Evolutionary conservation across 1,284 basidiomycete species (phyloP).

Genomic region (Mycosarcoma maydis): DNA sequence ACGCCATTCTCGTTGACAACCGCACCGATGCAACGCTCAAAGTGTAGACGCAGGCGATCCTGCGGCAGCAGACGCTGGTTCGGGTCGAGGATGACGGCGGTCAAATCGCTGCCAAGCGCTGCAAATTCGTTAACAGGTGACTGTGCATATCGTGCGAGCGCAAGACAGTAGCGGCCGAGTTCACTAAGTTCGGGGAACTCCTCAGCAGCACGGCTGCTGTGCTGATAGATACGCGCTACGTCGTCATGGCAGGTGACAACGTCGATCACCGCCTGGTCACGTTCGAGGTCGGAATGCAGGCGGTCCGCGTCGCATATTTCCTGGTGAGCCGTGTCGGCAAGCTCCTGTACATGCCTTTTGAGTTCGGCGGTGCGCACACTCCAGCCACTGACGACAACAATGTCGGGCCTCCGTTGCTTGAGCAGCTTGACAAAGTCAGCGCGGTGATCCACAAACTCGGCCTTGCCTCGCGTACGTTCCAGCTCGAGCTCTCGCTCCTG

Average conservation of each 20-base stretch:
- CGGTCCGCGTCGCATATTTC: slow-evolving; percentile 63
- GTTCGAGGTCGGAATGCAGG: slow-evolving; percentile 30
- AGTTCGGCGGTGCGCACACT: slow-evolving; percentile 79
- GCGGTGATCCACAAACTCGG: slow-evolving; percentile 68
- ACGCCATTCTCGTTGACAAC: slow-evolving; percentile 91
- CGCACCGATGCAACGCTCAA: slow-evolving; percentile 90
- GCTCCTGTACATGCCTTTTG: slow-evolving; percentile 70
- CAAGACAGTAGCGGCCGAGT: slow-evolving; percentile 92
- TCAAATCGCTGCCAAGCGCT: slow-evolving; percentile 58
- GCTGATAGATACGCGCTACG: slow-evolving; percentile 91
- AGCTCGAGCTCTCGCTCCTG: slow-evolving; percentile 40
- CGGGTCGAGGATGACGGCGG: slow-evolving; percentile 71
- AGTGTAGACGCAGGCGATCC: slow-evolving; percentile 82
- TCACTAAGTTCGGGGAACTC: slow-evolving; percentile 85
- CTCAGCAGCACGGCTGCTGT: slow-evolving; percentile 82
- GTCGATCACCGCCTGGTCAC: slow-evolving; percentile 54
- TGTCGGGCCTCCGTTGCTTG: slow-evolving; percentile 82
- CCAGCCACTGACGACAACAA: slow-evolving; percentile 85
- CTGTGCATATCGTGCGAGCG: slow-evolving; percentile 90
- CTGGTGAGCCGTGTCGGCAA: slow-evolving; percentile 72
- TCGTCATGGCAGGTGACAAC: slow-evolving; percentile 89
- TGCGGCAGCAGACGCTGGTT: slow-evolving; percentile 81
- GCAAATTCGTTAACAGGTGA: slow-evolving; percentile 76
- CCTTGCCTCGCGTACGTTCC: slow-evolving; percentile 71
- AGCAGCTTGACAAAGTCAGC: slow-evolving; percentile 82